Conservation (phyloP, 106 monocot species). For the Dendrobium nobile region DNA sequence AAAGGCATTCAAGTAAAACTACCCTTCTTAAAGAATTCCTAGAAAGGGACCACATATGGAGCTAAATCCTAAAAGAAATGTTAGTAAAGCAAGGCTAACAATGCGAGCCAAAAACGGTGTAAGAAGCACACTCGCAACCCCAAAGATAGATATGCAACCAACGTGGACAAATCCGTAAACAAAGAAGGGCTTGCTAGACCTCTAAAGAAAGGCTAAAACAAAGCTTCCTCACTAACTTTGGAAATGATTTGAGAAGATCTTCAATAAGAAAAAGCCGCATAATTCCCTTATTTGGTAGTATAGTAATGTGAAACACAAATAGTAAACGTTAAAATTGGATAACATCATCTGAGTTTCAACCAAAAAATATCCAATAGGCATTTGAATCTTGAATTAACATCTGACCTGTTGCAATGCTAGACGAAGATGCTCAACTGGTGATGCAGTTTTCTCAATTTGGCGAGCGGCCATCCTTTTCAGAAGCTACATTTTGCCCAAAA, state of each 20-base stretch:
- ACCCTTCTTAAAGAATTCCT: no score
- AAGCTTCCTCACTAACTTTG: no score
- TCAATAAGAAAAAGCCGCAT: not conserved
- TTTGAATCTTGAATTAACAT: constrained; percentile 7
- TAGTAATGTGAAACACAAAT: not conserved
- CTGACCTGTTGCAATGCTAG: constrained; percentile 85
- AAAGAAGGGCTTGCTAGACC: not conserved
- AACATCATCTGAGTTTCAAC: not conserved
- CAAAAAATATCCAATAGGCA: not conserved
- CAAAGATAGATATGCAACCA: not conserved
- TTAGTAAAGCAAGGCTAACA: no score
- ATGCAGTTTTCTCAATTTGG: constrained; percentile 84
- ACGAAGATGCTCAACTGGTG: constrained; percentile 84
- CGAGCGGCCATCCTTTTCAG: constrained; percentile 64
- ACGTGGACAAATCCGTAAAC: not conserved
- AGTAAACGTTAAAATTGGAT: not conserved
- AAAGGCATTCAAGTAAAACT: no score
- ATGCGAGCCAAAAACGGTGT: no score
- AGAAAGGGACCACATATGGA: no score
- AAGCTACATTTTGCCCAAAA: constrained; percentile 33
- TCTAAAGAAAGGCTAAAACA: not conserved
- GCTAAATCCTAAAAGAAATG: no score
- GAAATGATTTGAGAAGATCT: not conserved
- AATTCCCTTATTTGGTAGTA: no score
- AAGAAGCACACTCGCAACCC: not conserved